Evolutionary conservation across 352 stramenopile species (phyloP).

Genomic region (Phytophthora pistaciae): DNA sequence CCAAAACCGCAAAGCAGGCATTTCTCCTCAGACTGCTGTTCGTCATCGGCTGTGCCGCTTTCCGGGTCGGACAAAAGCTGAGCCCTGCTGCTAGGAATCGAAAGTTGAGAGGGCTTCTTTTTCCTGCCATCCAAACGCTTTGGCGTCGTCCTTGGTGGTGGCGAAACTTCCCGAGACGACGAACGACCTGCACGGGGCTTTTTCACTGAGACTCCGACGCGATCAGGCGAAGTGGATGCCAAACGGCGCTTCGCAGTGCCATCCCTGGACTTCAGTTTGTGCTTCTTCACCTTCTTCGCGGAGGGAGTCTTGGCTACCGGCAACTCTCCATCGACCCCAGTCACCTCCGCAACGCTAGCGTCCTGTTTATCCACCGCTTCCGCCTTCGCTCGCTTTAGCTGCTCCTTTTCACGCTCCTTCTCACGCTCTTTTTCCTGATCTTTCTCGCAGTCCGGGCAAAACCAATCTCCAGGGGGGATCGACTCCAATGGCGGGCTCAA

Average conservation of each 20-base stretch:
- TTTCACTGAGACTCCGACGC: slow-evolving; percentile 43
- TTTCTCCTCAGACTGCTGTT: slow-evolving; percentile 76
- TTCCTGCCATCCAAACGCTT: slow-evolving; percentile 44
- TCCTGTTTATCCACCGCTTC: slow-evolving; percentile 35
- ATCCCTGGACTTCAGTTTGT: slow-evolving; percentile 69
- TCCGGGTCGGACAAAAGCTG: slow-evolving; percentile 44
- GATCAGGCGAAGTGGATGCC: slow-evolving; percentile 52
- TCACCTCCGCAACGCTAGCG: slow-evolving; percentile 16
- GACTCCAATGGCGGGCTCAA: slow-evolving; percentile 67
- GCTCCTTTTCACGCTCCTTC: slow-evolving; percentile 56
- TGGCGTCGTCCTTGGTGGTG: slow-evolving; percentile 35
- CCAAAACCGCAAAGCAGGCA: slow-evolving; percentile 85
- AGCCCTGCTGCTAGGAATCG: slow-evolving; percentile 45
- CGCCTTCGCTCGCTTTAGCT: slow-evolving; percentile 34
- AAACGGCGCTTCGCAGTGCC: slow-evolving; percentile 67
- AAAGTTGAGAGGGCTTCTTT: slow-evolving; percentile 55
- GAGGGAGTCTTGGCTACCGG: slow-evolving; percentile 23
- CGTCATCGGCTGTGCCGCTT: slow-evolving; percentile 43
- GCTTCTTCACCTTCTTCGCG: slow-evolving; percentile 60
- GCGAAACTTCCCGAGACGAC: slow-evolving; percentile 56
- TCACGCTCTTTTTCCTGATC: slow-evolving; percentile 49
- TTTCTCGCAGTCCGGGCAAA: slow-evolving; percentile 74
- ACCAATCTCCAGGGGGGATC: slow-evolving; percentile 81
- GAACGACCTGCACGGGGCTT: slow-evolving; percentile 52
- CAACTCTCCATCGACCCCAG: slow-evolving; percentile 24